Evolutionary conservation across 169 alveolate species (phyloP), one percentile per base, ranked within the genome.

Genomic region (Amoebophrya sp.): DNA sequence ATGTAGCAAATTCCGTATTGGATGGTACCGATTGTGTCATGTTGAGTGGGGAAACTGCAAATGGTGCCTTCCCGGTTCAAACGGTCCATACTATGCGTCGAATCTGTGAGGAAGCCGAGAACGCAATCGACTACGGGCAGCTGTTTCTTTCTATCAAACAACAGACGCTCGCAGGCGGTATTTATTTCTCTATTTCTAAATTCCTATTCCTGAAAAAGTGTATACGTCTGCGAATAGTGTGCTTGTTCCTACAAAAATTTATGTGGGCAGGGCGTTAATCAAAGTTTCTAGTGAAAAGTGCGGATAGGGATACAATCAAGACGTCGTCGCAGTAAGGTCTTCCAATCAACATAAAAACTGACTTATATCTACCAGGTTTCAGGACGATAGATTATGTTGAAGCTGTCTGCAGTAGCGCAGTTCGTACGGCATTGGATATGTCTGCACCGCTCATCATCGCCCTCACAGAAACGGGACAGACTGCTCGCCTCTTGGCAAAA

Each of bases 1-100:
- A 99, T 97, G 99, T 98, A 90, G 99, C 99, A 91, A 99, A 98
- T 94, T 99, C 99, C 0, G 99, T 99, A 34, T 93, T 98, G 54
- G 99, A 99, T 94, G 99, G 99, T 77, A 95, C 99, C 23, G 99
- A 99, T 94, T 97, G 99, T 41, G 99, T 98, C 38, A 97, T 98
- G 93, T 96, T 97, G 36, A 95, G 98, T 24, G 99, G 98, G 1
- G 99, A 98, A 94, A 97, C 99, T 14, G 98, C 99, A 14, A 94
- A 93, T 90, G 99, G 99, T 47, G 94, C 94, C 41, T 96, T 95
- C 95, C 99, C 99, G 1, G 93, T 96, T 34, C 91, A 92, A 89
- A 97, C 98, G 40, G 95, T 94, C 39, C 92, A 94, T 89, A 96
- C 95, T 41, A 96, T 97, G 98, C 95, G 97, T 6, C 95, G 95